Base-by-base conservation (phyloP, 2,329 filamentous ascomycete species). In the Penicillium sp. region DNA sequence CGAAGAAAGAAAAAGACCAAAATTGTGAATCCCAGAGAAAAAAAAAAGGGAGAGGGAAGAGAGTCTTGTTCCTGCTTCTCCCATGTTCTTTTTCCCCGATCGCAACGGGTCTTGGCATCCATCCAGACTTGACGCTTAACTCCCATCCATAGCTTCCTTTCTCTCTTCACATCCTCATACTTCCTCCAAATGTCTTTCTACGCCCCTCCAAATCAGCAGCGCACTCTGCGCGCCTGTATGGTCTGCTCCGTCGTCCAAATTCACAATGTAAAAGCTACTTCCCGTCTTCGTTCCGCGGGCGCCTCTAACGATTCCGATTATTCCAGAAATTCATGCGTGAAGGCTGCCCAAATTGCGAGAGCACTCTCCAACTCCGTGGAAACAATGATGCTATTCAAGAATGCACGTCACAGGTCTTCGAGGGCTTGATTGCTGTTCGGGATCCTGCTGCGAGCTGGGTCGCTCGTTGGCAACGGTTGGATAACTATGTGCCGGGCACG, bases 261-360 rank as follows among this genome's bases (percentile, higher is more conserved):
- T 58, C 86, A 87, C 68, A 82, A 81, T 63, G 89, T 91, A 79
- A 64, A 82, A 72, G 46, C 41, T 18, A 32, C 46, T 48, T 59
- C 31, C 55, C 54, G 46, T 53, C 32, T 47, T 51, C 48, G 34
- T 37, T 21, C 35, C 44, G n/a, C 13, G 44, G 23, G 25, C 29
- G 10, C 21, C 25, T 39, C 38, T 52, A 42, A 51, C 47, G 32
- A 50, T 8, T 46, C 52, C 38, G 41, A 18, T 18, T 54, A 37
- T 23, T 57, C 41, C 70, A 93, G 88, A 88, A 90, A 73, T 99
- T 99, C 82, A 82, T 87, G 67, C 84, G 86, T 67, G 82, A 89
- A 70, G 94, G 94, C 64, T 99, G 94, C 72, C 94, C 94, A 59
- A 99, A 99, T 80, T 99, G 94, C 82, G 93, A 97, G 71, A 86